These are phyloP conservation scores for Vitis hybrid DNA, from an alignment of 177 flowering plant species.

Conservation along the genomic window DNA sequence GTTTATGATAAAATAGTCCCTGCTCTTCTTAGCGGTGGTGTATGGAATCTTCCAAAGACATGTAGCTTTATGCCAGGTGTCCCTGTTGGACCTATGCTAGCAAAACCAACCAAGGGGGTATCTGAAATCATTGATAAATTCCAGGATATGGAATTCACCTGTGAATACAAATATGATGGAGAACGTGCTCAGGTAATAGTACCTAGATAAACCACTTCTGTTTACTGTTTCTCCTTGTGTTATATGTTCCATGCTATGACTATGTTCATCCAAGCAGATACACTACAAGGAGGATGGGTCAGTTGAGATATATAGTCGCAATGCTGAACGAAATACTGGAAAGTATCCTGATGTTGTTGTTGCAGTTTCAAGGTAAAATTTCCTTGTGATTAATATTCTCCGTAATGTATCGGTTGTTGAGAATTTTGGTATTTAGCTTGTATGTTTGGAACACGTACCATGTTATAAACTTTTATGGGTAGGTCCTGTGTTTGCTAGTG, in stretches of 20 bases:
- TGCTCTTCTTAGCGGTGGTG: slow-evolving; percentile 77
- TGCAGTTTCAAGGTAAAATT: slow-evolving; percentile 61
- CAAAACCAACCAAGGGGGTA: slow-evolving; percentile 94
- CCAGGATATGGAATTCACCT: slow-evolving; percentile 83
- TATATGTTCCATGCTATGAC: not conserved
- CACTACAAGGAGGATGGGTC: slow-evolving; percentile 86
- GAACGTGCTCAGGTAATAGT: slow-evolving; percentile 92
- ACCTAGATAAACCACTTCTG: not conserved
- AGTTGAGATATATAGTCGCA: slow-evolving; percentile 96
- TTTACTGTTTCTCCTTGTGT: not conserved
- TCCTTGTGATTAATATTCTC: not conserved
- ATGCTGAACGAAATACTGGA: slow-evolving; percentile 93
- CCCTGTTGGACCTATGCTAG: slow-evolving; percentile 97
- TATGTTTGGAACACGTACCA: too few relatives aligned
- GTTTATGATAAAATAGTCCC: slow-evolving; percentile 79
- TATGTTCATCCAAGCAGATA: slow-evolving; percentile 47
- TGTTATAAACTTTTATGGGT: too few relatives aligned
- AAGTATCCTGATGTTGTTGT: slow-evolving; percentile 91
- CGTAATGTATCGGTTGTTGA: not conserved
- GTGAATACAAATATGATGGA: slow-evolving; percentile 99
- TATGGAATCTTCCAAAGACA: slow-evolving; percentile 74
- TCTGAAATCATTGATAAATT: slow-evolving; percentile 89
- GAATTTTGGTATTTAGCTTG: not conserved
- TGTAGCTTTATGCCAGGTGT: slow-evolving; percentile 85
- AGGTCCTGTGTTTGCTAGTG: not conserved